Evolutionary conservation across 495 filamentous ascomycete genomes (phyloP), one percentile per base, ranked within the genome.

Genomic region (Talaromyces nanjingensis): DNA sequence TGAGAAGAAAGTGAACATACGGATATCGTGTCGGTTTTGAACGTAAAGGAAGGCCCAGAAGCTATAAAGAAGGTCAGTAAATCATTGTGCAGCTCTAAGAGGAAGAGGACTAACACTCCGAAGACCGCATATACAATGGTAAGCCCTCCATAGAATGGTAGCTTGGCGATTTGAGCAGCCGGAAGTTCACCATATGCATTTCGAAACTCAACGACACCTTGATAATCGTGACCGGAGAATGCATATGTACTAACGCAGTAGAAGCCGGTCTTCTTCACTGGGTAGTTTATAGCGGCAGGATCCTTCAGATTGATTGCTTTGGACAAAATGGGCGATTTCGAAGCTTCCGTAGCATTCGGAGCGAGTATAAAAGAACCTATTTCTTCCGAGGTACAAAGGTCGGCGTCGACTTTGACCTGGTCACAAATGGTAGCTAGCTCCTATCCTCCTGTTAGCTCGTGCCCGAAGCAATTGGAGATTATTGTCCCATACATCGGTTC

Each of bases 1-100:
- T 16, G 53, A 7, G 22, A 55, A 55, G 24, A 14, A 16, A 31
- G 2, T 22, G 37, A 27, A 72, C 88, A 73, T 79, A 90, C 89
- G 80, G 61, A 99, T 97, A 71, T 99, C 94, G 65, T 87, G 84
- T 55, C 96, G 86, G 73, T 99, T 91, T 71, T 98, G 92, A 47
- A 91, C 89, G 74, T 99, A 98, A 24, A 99, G 81, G 79, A 97
- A 97, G 6, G 83, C 92, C 94, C 94, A 99, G 72, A 92, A 93
- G 9, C 83, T 83, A 66, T 66, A n/a, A 9, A 29, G 22, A 66
- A 11, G n/a, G 2, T 42, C n/a, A 60, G 22, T 39, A 2, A 20
- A 20, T n/a, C 34, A 16, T 16, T 27, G 7, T 63, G 2, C 4
- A 31, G 52, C 4, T 2, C 6, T 11, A 11, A 59, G 22, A 25